phyloP scores from a whole-genome alignment of 306 rosid genomes.

The Fagus crenata region DNA sequence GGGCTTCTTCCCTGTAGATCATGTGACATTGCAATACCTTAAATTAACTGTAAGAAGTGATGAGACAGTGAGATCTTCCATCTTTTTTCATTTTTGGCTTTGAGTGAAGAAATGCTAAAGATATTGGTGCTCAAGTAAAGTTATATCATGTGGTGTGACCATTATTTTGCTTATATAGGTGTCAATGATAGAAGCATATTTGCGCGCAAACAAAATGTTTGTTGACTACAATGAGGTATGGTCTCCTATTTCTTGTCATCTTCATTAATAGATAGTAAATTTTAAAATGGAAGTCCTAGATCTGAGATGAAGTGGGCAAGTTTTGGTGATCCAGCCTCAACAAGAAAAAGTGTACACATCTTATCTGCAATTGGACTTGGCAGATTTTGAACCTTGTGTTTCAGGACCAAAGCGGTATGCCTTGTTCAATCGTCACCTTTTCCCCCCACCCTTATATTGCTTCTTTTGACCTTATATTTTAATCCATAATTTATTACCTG shows the following conservation, averaged over 20 bases:
- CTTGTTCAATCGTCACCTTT: not conserved
- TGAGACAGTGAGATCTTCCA: constrained; percentile 4
- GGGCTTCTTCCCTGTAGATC: constrained; percentile 19
- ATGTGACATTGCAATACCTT: constrained; percentile 13
- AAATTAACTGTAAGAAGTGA: constrained; percentile 12
- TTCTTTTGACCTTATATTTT: not conserved
- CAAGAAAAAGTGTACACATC: constrained; percentile 27
- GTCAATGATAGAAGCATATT: constrained; percentile 19
- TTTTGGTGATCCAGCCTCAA: constrained; percentile 16
- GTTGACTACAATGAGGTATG: constrained; percentile 21
- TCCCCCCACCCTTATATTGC: not conserved
- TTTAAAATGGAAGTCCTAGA: not conserved
- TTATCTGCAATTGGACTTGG: constrained; percentile 26
- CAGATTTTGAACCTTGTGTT: constrained; percentile 34
- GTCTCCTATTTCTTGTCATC: not conserved
- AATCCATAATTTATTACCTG: not conserved
- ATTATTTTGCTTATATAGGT: constrained; percentile 9
- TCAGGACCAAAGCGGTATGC: constrained; percentile 25
- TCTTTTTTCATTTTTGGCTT: not conserved
- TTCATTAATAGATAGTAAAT: not conserved
- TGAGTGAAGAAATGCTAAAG: not conserved
- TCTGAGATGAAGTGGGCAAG: not conserved
- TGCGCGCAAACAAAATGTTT: constrained; percentile 22
- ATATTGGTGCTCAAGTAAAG: not conserved
- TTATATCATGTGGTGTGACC: constrained; percentile 1